phyloP scores from a whole-genome alignment of 208 protist species.

The Crithidia bombi region DNA sequence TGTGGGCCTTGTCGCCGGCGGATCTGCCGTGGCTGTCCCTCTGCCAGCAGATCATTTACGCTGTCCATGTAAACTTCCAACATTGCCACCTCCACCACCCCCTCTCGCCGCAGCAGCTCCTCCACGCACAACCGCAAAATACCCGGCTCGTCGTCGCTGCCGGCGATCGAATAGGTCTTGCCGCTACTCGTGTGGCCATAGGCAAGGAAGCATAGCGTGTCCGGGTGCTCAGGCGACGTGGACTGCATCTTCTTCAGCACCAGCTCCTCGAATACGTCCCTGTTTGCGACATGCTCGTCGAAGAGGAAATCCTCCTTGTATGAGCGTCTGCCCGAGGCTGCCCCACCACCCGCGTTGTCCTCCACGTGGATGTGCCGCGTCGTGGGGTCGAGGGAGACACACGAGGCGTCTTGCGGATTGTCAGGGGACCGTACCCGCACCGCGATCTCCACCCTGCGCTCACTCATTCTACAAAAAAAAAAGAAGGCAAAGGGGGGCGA shows the following conservation, averaged over 20 bases:
- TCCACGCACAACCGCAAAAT: conserved; percentile 71
- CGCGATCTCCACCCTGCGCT: conserved; percentile 69
- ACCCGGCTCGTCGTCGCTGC: conserved; percentile 63
- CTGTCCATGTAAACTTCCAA: conserved; percentile 87
- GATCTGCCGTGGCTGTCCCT: conserved; percentile 61
- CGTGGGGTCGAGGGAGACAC: conserved; percentile 40
- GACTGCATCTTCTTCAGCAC: conserved; percentile 57
- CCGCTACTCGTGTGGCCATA: conserved; percentile 92
- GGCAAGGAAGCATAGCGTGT: conserved; percentile 87
- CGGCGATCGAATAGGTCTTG: conserved; percentile 89
- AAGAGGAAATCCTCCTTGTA: conserved; percentile 57
- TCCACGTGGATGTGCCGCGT: conserved; percentile 26
- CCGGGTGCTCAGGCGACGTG: conserved; percentile 54
- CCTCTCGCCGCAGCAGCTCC: conserved; percentile 71
- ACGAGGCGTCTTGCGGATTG: conserved; percentile 24
- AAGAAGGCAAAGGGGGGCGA: not conserved
- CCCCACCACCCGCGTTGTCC: conserved; percentile 22
- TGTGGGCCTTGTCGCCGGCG: conserved; percentile 33
- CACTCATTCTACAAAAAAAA: conserved; percentile 16
- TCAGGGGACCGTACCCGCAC: conserved; percentile 63
- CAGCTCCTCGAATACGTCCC: conserved; percentile 67
- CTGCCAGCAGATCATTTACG: conserved; percentile 81
- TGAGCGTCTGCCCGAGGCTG: conserved; percentile 16
- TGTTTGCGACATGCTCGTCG: conserved; percentile 48
- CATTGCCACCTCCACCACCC: conserved; percentile 86